Percentiles rank a stretch among this genome's conserved stretches.
Conservation (phyloP, 192 early-diverging fungal genomes). For the Spizellomyces sp. region DNA sequence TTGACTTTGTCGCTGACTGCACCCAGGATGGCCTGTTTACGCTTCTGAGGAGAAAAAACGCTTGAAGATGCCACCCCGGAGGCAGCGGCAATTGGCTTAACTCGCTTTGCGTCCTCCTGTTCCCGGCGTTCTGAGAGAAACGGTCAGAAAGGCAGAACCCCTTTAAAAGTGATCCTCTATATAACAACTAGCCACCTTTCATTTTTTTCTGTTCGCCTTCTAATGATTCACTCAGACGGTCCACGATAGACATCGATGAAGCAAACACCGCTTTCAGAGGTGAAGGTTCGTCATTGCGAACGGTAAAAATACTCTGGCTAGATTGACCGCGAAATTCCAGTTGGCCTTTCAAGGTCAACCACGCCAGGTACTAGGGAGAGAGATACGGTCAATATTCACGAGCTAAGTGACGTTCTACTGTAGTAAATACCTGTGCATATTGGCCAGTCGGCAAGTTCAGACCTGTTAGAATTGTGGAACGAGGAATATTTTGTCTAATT, state of each 20-base stretch:
- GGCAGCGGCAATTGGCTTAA: neutral
- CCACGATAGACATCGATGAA: slow-evolving; percentile 13
- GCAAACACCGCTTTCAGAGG: slow-evolving; percentile 7
- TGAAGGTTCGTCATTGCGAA: neutral
- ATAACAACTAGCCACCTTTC: neutral
- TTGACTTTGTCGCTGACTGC: neutral
- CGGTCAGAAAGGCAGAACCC: neutral
- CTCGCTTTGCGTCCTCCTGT: neutral
- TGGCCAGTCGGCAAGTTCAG: no score
- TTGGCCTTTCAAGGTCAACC: no score
- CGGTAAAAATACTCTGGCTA: neutral
- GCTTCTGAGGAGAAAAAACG: neutral
- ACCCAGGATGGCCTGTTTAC: neutral
- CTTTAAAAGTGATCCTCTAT: neutral
- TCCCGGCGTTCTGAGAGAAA: neutral
- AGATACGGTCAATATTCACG: no score
- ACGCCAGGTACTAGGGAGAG: no score
- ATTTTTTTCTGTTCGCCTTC: slow-evolving; percentile 11
- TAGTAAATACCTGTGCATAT: no score
- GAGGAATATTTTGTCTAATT: no score
- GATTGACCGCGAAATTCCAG: neutral
- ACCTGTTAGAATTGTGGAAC: no score
- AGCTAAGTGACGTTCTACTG: no score
- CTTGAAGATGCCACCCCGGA: neutral
- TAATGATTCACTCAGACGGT: neutral